phyloP scores from a whole-genome alignment of 2,329 filamentous ascomycete species.

The Cordyceps militaris region DNA sequence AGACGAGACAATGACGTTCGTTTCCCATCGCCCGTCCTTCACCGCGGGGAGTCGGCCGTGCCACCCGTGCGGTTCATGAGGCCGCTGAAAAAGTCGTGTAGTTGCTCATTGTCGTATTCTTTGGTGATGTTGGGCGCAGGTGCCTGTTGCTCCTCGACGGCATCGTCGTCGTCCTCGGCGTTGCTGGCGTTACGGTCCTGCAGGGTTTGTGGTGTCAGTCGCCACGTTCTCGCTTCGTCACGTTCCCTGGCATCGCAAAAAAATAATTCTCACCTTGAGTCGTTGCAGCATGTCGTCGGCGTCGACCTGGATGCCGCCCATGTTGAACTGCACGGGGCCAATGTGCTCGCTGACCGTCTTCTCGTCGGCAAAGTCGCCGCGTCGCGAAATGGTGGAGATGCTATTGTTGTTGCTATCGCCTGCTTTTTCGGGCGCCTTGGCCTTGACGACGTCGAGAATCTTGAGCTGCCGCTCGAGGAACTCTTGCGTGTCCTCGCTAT shows the following conservation, averaged over 20 bases:
- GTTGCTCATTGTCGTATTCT: conserved; percentile 45
- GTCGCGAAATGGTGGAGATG: conserved; percentile 19
- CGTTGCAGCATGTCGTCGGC: conserved; percentile 88
- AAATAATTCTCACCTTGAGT: conserved; percentile 57
- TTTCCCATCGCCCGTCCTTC: neutral
- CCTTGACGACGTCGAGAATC: conserved; percentile 59
- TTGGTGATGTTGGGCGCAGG: conserved; percentile 32
- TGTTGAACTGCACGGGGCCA: conserved; percentile 93
- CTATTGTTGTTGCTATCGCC: conserved; percentile 20
- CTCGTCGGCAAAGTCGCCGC: conserved; percentile 31
- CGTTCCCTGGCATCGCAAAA: no score
- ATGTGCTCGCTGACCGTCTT: conserved; percentile 68
- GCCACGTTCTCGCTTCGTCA: no score
- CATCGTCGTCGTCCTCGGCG: conserved; percentile 34
- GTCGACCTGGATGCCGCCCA: conserved; percentile 90
- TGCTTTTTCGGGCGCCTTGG: conserved; percentile 46
- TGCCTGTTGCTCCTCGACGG: conserved; percentile 30
- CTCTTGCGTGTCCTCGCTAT: conserved; percentile 59
- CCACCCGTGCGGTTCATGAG: conserved; percentile 48
- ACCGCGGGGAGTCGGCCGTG: conserved; percentile 19
- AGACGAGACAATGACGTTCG: neutral
- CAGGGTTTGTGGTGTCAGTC: neutral
- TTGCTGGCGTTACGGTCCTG: conserved; percentile 52
- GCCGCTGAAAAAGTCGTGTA: conserved; percentile 53
- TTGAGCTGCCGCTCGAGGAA: conserved; percentile 73